Evolutionary conservation across 1,284 basidiomycete genomes (phyloP), one percentile per base, ranked within the genome.

Genomic region (Mrakiaceae sp.): DNA sequence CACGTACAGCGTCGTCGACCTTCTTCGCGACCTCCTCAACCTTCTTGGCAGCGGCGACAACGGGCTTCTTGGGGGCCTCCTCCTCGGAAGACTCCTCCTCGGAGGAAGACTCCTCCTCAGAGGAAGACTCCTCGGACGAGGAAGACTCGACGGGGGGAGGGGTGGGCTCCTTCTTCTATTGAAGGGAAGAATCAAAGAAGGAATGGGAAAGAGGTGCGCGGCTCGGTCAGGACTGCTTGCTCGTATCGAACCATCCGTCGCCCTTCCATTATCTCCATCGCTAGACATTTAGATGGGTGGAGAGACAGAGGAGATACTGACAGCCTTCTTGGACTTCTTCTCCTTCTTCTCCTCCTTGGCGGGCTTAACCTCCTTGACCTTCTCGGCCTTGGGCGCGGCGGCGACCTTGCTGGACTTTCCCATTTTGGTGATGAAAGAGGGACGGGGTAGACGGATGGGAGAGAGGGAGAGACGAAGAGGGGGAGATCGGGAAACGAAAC

Each of bases 81-180:
- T 63, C 62, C n/a, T 66, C 57, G 27, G 66, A 65, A 12, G 50
- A 54, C 11, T 60, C 58, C 44, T 62, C 64, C 48, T 63, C 61
- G 12, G 61, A 63, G 5, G 52, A 56, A 10, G 69, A 69, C 59
- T 67, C 68, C 27, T 27, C 27, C 27, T 27, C 27, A 10, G 65
- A 65, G 56, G 70, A 71, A 58, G 70, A 68, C 60, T 64, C 64
- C 64, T 72, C 71, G 58, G 71, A 72, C 50, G 68, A 67, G 40
- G 70, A 68, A 5, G 67, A 66, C 62, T 67, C 63, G 40, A 64
- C 64, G 46, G 73, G 72, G 47, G 73, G 72, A 61, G 75, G 75
- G 52, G 76, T 75, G 11, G 74, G 73, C 68, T 75, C 76, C 72
- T 77, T 76, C 70, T 73, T 73, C 43, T 57, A 11, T 9, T 57